Evolutionary conservation across 2,329 filamentous ascomycete species (phyloP).

Genomic region (Emergomyces pasteurianus): DNA sequence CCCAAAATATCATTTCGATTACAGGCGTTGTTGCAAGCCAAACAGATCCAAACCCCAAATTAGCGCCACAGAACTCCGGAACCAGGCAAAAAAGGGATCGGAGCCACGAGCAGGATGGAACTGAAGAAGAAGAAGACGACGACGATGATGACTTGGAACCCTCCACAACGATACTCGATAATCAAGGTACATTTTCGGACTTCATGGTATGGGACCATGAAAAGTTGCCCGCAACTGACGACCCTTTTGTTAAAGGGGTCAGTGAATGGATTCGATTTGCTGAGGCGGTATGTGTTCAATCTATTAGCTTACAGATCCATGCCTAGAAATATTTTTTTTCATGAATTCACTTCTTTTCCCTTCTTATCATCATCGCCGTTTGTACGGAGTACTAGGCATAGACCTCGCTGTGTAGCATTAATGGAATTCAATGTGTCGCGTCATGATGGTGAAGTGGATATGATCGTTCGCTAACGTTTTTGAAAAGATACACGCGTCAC

Average conservation of each 20-base stretch:
- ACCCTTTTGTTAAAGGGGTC: conserved; percentile 62
- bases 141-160: conserved; percentile 38
- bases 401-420: background rate
- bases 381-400: background rate
- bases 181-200: conserved; percentile 58
- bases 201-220: conserved; percentile 82
- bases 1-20: background rate
- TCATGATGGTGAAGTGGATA: background rate
- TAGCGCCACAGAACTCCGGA: conserved; percentile 5
- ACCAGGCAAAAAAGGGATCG: background rate
- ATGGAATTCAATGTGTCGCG: background rate
- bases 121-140: conserved; percentile 37
- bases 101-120: conserved; percentile 12
- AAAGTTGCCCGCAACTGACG: conserved; percentile 47
- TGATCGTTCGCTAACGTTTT: background rate
- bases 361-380: background rate
- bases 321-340: background rate
- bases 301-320: background rate
- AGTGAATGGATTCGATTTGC: conserved; percentile 72
- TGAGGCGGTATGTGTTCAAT: conserved; percentile 43
- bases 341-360: background rate
- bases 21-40: conserved; percentile 48
- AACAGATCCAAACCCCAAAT: conserved; percentile 27
- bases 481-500: background rate
- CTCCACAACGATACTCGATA: conserved; percentile 44